A percentile compares a stretch with the other conserved stretches of the same genome.
Evolutionary conservation across 148 eudicot species (phyloP).

Genomic region (Chenopodium berlandieri): DNA sequence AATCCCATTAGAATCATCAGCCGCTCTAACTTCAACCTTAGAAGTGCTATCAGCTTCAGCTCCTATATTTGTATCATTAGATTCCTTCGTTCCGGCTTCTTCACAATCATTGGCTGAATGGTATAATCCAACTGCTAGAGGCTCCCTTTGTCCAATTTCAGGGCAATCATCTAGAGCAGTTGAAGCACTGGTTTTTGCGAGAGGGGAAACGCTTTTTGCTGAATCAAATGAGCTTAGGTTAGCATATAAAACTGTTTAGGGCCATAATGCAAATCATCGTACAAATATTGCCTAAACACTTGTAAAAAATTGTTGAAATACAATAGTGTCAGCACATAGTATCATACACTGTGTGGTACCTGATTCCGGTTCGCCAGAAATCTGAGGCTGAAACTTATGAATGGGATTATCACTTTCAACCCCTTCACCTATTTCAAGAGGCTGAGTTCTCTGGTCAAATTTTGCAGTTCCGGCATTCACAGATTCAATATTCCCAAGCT

Average conservation of each 20-base stretch:
- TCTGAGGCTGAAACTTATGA: conserved; percentile 30
- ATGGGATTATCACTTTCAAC: conserved; percentile 19
- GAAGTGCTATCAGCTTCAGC: conserved; percentile 23
- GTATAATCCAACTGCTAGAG: conserved; percentile 8
- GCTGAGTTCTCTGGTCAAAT: conserved; percentile 20
- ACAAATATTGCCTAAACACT: neutral
- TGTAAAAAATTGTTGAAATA: neutral
- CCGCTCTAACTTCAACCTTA: conserved; percentile 24
- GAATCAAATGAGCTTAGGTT: conserved; percentile 15
- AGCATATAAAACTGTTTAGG: neutral
- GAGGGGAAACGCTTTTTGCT: conserved; percentile 21
- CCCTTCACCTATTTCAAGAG: conserved; percentile 27
- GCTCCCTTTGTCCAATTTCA: conserved; percentile 22
- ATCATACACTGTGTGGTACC: conserved; percentile 34
- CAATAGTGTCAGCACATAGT: neutral
- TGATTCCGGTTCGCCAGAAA: conserved; percentile 21
- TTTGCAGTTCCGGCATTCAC: conserved; percentile 23
- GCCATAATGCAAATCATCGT: too few species aligned
- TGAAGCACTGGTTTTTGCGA: conserved; percentile 18
- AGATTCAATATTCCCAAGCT: conserved; percentile 24
- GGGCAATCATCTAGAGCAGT: conserved; percentile 10
- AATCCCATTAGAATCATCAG: conserved; percentile 15
- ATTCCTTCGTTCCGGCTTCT: conserved; percentile 20
- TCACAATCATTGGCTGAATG: conserved; percentile 17
- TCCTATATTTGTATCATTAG: conserved; percentile 21